Percentiles rank a stretch among this genome's conserved stretches.
phyloP scores from a whole-genome alignment of 2,329 filamentous ascomycete species.

The Stachybotrys echinatus region DNA sequence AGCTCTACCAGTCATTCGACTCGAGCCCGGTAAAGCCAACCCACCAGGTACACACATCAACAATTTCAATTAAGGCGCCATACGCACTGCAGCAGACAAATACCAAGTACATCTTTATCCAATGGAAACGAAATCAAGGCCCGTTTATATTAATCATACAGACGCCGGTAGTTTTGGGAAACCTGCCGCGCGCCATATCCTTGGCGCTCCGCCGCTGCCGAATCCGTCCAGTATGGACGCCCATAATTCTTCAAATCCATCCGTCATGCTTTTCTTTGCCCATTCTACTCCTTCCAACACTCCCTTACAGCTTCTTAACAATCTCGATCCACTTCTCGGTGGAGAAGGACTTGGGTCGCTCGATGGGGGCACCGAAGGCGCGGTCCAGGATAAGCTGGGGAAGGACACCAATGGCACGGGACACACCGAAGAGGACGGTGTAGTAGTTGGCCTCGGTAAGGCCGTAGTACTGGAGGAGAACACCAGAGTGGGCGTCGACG shows the following conservation, averaged over 20 bases:
- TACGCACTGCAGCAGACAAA: not conserved
- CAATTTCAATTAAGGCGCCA: not conserved
- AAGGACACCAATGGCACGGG: slow-evolving; percentile 94
- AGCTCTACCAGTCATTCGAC: too few relatives aligned
- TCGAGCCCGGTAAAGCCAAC: too few relatives aligned
- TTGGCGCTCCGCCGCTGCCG: not conserved
- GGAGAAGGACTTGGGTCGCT: slow-evolving; percentile 98
- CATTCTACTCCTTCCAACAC: not conserved
- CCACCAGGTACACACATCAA: not conserved
- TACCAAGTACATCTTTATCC: not conserved
- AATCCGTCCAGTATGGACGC: not conserved
- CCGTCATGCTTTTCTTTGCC: not conserved
- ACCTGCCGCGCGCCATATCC: not conserved
- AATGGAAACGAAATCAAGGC: not conserved
- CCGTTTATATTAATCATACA: not conserved
- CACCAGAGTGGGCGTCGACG: slow-evolving; percentile 97
- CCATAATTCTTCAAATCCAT: not conserved
- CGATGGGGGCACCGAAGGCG: slow-evolving; percentile 91
- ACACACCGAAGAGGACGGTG: slow-evolving; percentile 99
- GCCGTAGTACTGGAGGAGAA: slow-evolving; percentile 99
- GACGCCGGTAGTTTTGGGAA: not conserved
- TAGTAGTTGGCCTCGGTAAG: slow-evolving; percentile 99
- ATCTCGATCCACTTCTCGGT: slow-evolving; percentile 96
- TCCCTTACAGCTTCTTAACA: slow-evolving; percentile 77
- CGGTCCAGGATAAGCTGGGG: slow-evolving; percentile 99